phyloP scores from a whole-genome alignment of 2,329 filamentous ascomycete species.

The Annulohypoxylon truncatum region DNA sequence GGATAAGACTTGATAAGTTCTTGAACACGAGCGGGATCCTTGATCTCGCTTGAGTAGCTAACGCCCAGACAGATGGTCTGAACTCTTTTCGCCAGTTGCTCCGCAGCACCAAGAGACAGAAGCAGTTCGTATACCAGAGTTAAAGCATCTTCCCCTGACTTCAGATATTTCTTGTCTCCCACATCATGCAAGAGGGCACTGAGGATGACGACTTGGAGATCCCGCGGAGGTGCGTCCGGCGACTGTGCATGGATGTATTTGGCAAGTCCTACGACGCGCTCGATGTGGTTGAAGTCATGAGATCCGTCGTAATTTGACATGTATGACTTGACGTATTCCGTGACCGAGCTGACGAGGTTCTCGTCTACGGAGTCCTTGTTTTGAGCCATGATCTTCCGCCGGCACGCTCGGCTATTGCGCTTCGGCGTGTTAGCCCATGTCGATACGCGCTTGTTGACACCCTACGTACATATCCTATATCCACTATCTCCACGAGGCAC shows the following conservation, averaged over 20 bases:
- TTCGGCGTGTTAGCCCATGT: slow-evolving; percentile 42
- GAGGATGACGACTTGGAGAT: slow-evolving; percentile 72
- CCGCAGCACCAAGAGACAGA: slow-evolving; percentile 64
- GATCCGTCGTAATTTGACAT: slow-evolving; percentile 86
- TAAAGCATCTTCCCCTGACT: slow-evolving; percentile 65
- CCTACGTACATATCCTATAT: slow-evolving; percentile 34
- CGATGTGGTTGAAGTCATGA: slow-evolving; percentile 88
- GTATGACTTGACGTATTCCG: slow-evolving; percentile 73
- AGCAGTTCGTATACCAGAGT: slow-evolving; percentile 69
- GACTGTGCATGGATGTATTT: slow-evolving; percentile 68
- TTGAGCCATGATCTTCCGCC: slow-evolving; percentile 42
- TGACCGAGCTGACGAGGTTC: slow-evolving; percentile 66
- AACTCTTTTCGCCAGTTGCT: slow-evolving; percentile 71
- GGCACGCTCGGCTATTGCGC: slow-evolving; percentile 36
- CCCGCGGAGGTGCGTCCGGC: slow-evolving; percentile 47
- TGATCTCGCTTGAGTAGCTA: slow-evolving; percentile 79
- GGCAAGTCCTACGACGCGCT: slow-evolving; percentile 80
- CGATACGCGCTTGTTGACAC: slow-evolving; percentile 45
- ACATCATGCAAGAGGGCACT: slow-evolving; percentile 87
- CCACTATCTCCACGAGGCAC: slow-evolving; percentile 40
- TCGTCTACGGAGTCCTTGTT: slow-evolving; percentile 45
- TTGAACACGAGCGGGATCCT: slow-evolving; percentile 70
- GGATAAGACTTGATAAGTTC: slow-evolving; percentile 73
- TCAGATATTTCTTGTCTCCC: slow-evolving; percentile 84
- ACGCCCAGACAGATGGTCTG: slow-evolving; percentile 81